These are phyloP conservation scores for Drechslerella coelobrocha DNA, from an alignment of 2,329 filamentous ascomycete genomes.

Conservation along the genomic window DNA sequence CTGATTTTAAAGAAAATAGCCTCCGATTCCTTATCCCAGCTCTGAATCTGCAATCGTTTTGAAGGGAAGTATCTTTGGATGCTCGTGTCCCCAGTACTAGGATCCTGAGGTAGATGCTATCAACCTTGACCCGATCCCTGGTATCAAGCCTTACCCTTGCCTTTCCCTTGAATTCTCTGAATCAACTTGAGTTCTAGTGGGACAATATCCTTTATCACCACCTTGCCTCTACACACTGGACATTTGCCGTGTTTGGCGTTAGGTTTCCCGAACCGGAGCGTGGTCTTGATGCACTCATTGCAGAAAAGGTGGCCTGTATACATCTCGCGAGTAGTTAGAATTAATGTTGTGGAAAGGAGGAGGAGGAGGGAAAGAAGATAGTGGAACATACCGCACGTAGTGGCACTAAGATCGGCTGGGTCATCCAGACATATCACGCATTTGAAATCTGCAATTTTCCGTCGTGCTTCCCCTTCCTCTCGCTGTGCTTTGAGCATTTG, in stretches of 20 bases:
- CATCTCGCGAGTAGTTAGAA: constrained; percentile 24
- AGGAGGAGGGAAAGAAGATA: not conserved
- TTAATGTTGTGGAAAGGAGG: not conserved
- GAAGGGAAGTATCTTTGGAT: too few relatives aligned
- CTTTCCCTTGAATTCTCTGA: constrained; percentile 52
- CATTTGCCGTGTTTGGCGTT: constrained; percentile 52
- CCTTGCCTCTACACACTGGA: constrained; percentile 54
- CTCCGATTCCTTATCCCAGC: too few relatives aligned
- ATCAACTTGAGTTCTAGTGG: constrained; percentile 54
- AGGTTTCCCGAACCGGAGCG: constrained; percentile 52
- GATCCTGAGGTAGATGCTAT: too few relatives aligned
- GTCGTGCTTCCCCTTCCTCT: constrained; percentile 51
- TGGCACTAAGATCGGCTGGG: constrained; percentile 53
- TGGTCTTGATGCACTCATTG: constrained; percentile 53
- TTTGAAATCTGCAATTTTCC: constrained; percentile 53
- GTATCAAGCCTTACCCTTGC: constrained; percentile 37
- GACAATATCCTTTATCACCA: constrained; percentile 54
- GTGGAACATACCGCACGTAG: constrained; percentile 53
- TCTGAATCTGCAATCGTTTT: too few relatives aligned
- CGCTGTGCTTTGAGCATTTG: constrained; percentile 52
- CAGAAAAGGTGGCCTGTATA: constrained; percentile 55
- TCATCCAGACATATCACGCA: constrained; percentile 56
- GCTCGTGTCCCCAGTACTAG: too few relatives aligned
- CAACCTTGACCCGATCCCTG: too few relatives aligned
- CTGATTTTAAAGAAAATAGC: too few relatives aligned